A percentile compares a stretch with the other conserved stretches of the same genome.
phyloP scores from a whole-genome alignment of 2,329 filamentous ascomycete genomes.

The Tolypocladium paradoxum region DNA sequence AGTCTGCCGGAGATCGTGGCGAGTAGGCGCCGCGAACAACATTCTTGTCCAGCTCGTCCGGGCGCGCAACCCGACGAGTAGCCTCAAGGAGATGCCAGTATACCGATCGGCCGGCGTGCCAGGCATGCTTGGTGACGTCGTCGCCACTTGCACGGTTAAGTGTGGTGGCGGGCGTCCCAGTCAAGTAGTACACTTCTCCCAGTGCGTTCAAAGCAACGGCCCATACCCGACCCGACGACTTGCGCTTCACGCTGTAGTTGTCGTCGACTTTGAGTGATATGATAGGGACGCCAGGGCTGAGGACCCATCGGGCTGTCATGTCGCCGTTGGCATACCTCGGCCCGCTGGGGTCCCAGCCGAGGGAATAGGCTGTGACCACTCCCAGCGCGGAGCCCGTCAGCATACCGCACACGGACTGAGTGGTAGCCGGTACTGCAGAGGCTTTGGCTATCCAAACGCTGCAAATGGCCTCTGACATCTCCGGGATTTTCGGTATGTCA shows the following conservation, averaged over 20 bases:
- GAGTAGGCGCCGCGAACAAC: constrained; percentile 65
- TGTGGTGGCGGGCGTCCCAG: constrained; percentile 52
- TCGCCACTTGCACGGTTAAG: constrained; percentile 37
- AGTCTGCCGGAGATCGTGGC: constrained; percentile 64
- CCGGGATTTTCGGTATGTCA: constrained; percentile 68
- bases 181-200: constrained; percentile 82
- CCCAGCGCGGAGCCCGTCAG: constrained; percentile 76
- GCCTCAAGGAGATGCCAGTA: constrained; percentile 74
- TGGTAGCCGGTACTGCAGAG: constrained; percentile 55
- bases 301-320: constrained; percentile 76
- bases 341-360: constrained; percentile 49
- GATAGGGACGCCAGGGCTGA: constrained; percentile 89
- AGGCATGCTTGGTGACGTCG: constrained; percentile 56
- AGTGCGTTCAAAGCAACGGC: constrained; percentile 89
- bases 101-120: constrained; percentile 67
- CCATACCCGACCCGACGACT: constrained; percentile 65
- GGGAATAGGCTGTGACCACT: constrained; percentile 69
- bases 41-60: constrained; percentile 62
- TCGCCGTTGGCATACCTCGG: constrained; percentile 61
- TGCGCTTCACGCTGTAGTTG: constrained; percentile 61
- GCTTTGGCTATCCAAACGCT: constrained; percentile 89
- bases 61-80: constrained; percentile 60
- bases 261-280: constrained; percentile 77
- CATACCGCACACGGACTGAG: constrained; percentile 70
- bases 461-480: constrained; percentile 59